Evolutionary conservation across 1,284 basidiomycete genomes (phyloP), one percentile per base, ranked within the genome.

Genomic region (Naganishia cerealis): DNA sequence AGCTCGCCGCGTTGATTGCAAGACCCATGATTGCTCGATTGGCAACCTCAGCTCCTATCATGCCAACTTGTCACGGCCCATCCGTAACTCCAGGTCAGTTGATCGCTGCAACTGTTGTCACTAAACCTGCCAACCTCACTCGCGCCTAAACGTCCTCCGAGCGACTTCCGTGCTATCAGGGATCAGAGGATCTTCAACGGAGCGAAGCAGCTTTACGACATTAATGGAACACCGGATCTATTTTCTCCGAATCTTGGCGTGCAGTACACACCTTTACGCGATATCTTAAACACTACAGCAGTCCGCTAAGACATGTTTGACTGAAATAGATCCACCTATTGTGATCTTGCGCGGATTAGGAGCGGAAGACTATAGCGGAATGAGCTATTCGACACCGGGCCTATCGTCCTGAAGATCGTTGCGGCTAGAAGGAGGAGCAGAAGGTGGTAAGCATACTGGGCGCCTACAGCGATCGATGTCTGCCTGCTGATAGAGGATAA

Each of bases 121-220:
- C 10, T 1, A 50, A 5, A 7, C 7, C 16, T 18, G 16, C 6
- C 2, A 46, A 6, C 43, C 2, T 7, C 2, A 50, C n/a, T 10
- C 9, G 3, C 15, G 10, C 13, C 21, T 13, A 50, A n/a, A 50
- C 21, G 8, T 24, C 13, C 46, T 50, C 46, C n/a, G 21, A 50
- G 15, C 7, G 46, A 50, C 21, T 50, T 50, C 46, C 46, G 46
- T 24, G 46, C 46, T 21, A n/a, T 50, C 10, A 24, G n/a, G 43
- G 10, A 46, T 50, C n/a, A 24, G 21, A 50, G 46, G 46, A 50
- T 50, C 46, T 50, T 50, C 46, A 50, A 50, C 46, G 46, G 46
- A 50, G 21, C 29, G 29, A 50, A 50, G 46, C n/a, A 9, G 3
- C 7, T 24, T 9, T 50, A 24, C 2, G 16, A 42, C 40, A 42